These are phyloP conservation scores for Solanum gandarillasii DNA, from an alignment of 257 asterid species.

Conservation along the genomic window DNA sequence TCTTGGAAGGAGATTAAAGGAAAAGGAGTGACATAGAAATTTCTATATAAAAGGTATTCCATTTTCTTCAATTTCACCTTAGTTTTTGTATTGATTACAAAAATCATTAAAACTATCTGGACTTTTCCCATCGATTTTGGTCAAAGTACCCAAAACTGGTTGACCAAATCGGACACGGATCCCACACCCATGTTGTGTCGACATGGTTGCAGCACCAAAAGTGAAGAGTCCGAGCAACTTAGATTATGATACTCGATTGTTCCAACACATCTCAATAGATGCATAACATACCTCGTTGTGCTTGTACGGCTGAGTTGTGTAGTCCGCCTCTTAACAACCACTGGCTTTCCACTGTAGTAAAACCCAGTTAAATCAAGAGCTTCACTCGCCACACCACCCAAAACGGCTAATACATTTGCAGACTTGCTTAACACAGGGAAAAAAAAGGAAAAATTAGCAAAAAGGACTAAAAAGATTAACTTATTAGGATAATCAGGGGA, in stretches of 20 bases:
- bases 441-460: slow-evolving; percentile 15
- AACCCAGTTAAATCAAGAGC: slow-evolving; percentile 95
- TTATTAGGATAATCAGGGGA: not conserved
- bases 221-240: not conserved
- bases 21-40: not conserved
- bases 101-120: not conserved
- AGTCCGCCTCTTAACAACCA: slow-evolving; percentile 44
- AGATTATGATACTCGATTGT: not conserved
- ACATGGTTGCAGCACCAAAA: not conserved
- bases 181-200: not conserved
- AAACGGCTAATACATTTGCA: slow-evolving; percentile 96
- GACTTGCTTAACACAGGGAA: slow-evolving; percentile 61
- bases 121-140: not conserved
- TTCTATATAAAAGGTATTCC: not conserved
- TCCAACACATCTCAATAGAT: not conserved
- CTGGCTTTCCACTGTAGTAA: slow-evolving; percentile 78
- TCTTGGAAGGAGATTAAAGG: not conserved
- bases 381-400: slow-evolving; percentile 96
- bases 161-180: not conserved
- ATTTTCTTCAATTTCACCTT: not conserved
- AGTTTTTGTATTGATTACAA: not conserved
- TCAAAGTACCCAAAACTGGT: not conserved
- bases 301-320: slow-evolving; percentile 64
- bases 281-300: slow-evolving; percentile 55
- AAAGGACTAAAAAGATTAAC: slow-evolving; percentile 1